Evolutionary conservation across 1,284 basidiomycete species (phyloP).

Genomic region (Stygiomarasmius scandens): DNA sequence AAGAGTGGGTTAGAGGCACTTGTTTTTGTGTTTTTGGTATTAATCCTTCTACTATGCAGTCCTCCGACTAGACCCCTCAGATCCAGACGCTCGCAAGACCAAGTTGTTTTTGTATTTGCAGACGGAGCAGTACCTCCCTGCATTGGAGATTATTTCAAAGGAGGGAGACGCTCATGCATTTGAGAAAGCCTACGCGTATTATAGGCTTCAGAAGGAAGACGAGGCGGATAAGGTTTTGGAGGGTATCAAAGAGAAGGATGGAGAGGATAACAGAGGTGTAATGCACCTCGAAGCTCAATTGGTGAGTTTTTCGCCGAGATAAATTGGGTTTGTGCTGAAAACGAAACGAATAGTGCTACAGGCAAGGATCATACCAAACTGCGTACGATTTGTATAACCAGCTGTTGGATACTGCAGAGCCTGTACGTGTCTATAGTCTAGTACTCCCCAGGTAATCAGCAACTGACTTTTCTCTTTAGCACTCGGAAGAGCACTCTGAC

Average conservation of each 20-base stretch:
- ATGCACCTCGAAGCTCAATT: slow-evolving; percentile 84
- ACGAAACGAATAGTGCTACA: slow-evolving; percentile 62
- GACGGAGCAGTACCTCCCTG: slow-evolving; percentile 73
- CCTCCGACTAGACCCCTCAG: slow-evolving; percentile 65
- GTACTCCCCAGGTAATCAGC: no score
- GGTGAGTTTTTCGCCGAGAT: slow-evolving; percentile 46
- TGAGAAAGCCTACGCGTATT: slow-evolving; percentile 81
- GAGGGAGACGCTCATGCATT: slow-evolving; percentile 47
- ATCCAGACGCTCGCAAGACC: slow-evolving; percentile 74
- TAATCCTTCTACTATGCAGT: no score
- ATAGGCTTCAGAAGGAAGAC: slow-evolving; percentile 73
- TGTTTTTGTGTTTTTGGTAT: no score
- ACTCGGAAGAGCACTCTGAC: slow-evolving; percentile 86
- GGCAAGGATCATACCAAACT: slow-evolving; percentile 71
- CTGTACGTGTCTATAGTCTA: no score
- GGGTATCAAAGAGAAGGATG: slow-evolving; percentile 46
- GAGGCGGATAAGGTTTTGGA: slow-evolving; percentile 64
- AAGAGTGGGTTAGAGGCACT: slow-evolving; percentile 68
- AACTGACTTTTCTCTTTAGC: slow-evolving; percentile 43
- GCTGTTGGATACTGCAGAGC: slow-evolving; percentile 73
- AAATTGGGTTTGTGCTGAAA: no score
- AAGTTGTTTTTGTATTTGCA: slow-evolving; percentile 84
- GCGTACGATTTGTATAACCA: slow-evolving; percentile 79
- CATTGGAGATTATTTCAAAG: slow-evolving; percentile 51
- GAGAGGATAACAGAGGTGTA: slow-evolving; percentile 59